A percentile compares a stretch with the other conserved stretches of the same genome.
These are phyloP conservation scores for Acacia pycnantha DNA, from an alignment of 331 rosid species.

Conservation along the genomic window DNA sequence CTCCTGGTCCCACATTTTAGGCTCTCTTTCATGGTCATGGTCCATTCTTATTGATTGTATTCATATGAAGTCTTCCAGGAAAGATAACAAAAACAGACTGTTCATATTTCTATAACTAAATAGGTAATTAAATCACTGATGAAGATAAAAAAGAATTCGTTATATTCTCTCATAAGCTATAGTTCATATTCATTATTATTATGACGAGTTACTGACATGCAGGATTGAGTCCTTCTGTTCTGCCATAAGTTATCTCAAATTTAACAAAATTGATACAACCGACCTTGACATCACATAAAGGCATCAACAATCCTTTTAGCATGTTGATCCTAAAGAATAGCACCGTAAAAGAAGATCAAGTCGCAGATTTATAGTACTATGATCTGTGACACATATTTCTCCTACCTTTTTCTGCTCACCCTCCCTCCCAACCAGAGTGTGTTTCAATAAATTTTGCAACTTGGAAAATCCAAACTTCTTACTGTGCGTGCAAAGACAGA, in stretches of 20 bases:
- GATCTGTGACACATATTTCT: slow-evolving; percentile 4
- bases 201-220: slow-evolving; percentile 11
- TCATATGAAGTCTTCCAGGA: slow-evolving; percentile 13
- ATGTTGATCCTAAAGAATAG: neutral
- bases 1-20: too few relatives aligned
- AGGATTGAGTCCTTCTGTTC: neutral
- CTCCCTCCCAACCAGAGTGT: neutral
- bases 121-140: slow-evolving; percentile 4
- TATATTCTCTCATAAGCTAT: neutral
- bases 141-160: slow-evolving; percentile 4
- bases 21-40: neutral
- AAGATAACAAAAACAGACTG: slow-evolving; percentile 13
- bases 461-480: slow-evolving; percentile 3
- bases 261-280: neutral
- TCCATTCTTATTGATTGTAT: slow-evolving; percentile 7
- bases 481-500: slow-evolving; percentile 6
- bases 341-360: slow-evolving; percentile 14
- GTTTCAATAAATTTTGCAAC: slow-evolving; percentile 23
- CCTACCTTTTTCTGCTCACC: neutral
- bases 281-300: slow-evolving; percentile 10
- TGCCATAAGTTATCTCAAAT: slow-evolving; percentile 18
- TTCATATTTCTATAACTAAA: slow-evolving; percentile 11
- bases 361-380: neutral
- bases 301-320: slow-evolving; percentile 17
- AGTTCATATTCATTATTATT: slow-evolving; percentile 19